Evolutionary conservation across 345 rosid species (phyloP), one percentile per base, ranked within the genome.

Genomic region (Heritiera littoralis): DNA sequence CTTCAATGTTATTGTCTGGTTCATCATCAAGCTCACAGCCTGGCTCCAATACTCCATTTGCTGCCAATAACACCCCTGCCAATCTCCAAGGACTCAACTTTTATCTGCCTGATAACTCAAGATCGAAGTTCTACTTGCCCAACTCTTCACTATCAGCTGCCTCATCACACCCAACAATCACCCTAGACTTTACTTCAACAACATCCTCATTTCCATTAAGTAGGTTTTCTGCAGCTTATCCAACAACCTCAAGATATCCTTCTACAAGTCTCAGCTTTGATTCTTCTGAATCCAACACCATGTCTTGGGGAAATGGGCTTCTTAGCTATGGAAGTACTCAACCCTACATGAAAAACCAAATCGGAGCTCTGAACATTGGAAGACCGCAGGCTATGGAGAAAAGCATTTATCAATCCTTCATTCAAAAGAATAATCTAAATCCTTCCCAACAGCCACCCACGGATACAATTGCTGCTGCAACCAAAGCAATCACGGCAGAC

Each of bases 131-230:
- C 81, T 88, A 79, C 85, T 46, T 87, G 7, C 91, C 89, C 32
- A 83, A 81, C 82, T 69, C 92, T 76, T 85, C 93, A 61, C 68
- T 89, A 65, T 75, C 90, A 14, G 56, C 92, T 45, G 71, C 94
- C 40, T 60, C 90, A 54, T 83, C 94, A 2, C 88, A 86, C 84
- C 95, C 95, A 8, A 92, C 96, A 45, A 86, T 95, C 83, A 95
- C 96, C 65, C 91, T 95, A 43, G 99, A 95, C 82, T 97, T 95
- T 80, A 90, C 97, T 70, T 80, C 93, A 28, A 59, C 86, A 40
- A 65, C 83, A 4, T 68, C 86, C 3, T 61, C 87, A 0, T 78
- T 88, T 20, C 85, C 77, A 55, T 88, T 76, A 78, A 84, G 80
- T 75, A 86, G 82, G 66, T 84, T 71, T 80, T 81, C 78, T 76